Conservation (phyloP, 108 stramenopile species). For the Fistulifera solaris region DNA sequence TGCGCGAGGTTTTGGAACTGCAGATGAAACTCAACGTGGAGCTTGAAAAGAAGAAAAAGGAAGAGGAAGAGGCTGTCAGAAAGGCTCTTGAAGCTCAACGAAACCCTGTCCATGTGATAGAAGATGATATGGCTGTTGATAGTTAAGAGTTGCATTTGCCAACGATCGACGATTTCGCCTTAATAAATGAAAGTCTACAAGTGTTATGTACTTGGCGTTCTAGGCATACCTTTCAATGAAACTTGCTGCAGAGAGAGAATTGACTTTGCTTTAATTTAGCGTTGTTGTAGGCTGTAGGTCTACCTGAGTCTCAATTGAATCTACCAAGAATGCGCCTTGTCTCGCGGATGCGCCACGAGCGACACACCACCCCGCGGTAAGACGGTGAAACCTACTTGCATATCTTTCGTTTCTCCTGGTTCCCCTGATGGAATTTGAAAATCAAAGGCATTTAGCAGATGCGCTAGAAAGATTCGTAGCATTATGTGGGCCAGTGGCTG, state of each 20-base stretch:
- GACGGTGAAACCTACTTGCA: slow-evolving; percentile 95
- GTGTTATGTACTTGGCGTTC: too few relatives aligned
- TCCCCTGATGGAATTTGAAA: slow-evolving; percentile 14
- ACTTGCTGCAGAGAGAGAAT: too few relatives aligned
- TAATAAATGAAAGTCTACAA: too few relatives aligned
- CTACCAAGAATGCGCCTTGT: too few relatives aligned
- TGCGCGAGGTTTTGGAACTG: slow-evolving; percentile 65
- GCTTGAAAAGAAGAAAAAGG: slow-evolving; percentile 51
- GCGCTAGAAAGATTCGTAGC: slow-evolving; percentile 69
- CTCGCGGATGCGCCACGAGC: slow-evolving; percentile 6
- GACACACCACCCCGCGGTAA: slow-evolving; percentile 78
- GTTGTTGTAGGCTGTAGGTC: too few relatives aligned
- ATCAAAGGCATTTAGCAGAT: slow-evolving; percentile 37
- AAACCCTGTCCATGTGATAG: slow-evolving; percentile 1
- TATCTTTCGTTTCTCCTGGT: slow-evolving; percentile 42
- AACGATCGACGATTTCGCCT: too few relatives aligned
- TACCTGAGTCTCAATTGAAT: too few relatives aligned
- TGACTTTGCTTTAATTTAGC: too few relatives aligned
- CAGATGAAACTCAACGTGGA: slow-evolving; percentile 62
- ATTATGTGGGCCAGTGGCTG: slow-evolving; percentile 85
- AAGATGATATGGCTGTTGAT: neutral
- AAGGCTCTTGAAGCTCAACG: slow-evolving; percentile 20
- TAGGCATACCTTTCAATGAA: too few relatives aligned
- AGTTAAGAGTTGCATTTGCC: too few relatives aligned
- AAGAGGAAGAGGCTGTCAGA: slow-evolving; percentile 32